These are phyloP conservation scores for Penicillium longicatenatum DNA, from an alignment of 495 filamentous ascomycete genomes.

Conservation along the genomic window DNA sequence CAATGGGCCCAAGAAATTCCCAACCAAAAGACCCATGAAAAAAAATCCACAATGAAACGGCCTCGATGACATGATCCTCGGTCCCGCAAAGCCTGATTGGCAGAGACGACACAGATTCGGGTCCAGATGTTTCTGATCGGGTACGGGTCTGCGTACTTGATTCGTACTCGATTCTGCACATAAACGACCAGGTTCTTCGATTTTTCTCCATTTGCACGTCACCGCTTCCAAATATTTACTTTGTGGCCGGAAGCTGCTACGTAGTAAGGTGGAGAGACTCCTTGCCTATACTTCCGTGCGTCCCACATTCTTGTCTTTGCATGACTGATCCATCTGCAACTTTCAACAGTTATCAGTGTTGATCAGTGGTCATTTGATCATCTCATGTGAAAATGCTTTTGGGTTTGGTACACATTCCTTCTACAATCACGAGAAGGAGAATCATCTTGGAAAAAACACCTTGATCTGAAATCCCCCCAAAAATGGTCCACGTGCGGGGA, in stretches of 20 bases:
- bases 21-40: background rate
- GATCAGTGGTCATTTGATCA: background rate
- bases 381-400: background rate
- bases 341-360: background rate
- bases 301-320: background rate
- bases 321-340: background rate
- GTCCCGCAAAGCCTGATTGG: conserved; percentile 1
- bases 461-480: background rate
- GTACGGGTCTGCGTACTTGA: conserved; percentile 5
- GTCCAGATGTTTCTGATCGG: conserved; percentile 13
- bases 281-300: background rate
- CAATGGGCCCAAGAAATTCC: background rate
- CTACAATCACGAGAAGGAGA: background rate
- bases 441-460: background rate
- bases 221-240: background rate
- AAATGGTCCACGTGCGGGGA: background rate
- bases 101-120: background rate
- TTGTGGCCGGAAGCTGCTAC: background rate
- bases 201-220: background rate
- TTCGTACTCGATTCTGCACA: background rate
- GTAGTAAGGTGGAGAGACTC: background rate
- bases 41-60: background rate
- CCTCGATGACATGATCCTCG: conserved; percentile 11
- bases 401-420: background rate
- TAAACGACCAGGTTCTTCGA: background rate